Conservation (phyloP, 2,329 filamentous ascomycete genomes). For the Trichoderma endophyticum region DNA sequence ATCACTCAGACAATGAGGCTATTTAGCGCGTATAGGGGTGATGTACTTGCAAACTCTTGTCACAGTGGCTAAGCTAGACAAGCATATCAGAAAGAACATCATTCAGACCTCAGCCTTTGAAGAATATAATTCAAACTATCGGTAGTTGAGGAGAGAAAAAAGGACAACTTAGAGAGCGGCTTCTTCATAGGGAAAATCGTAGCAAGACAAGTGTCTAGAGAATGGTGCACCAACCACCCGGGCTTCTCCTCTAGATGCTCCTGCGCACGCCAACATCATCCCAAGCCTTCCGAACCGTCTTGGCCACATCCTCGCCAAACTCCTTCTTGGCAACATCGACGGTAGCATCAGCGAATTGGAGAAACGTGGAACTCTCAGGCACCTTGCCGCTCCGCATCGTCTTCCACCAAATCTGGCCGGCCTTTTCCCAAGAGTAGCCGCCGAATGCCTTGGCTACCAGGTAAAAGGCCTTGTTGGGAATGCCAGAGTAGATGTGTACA, state of each 20-base stretch:
- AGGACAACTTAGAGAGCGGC: background rate
- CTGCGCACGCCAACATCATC: conserved; percentile 43
- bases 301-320: conserved; percentile 41
- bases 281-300: conserved; percentile 47
- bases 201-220: background rate
- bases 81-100: background rate
- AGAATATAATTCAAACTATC: background rate
- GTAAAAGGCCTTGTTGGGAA: conserved; percentile 57
- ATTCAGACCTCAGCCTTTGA: background rate
- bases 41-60: background rate
- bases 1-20: background rate
- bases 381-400: conserved; percentile 44
- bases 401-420: conserved; percentile 53
- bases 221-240: conserved; percentile 13
- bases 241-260: conserved; percentile 21
- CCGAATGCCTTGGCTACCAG: conserved; percentile 46
- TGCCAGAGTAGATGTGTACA: conserved; percentile 55
- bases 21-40: background rate
- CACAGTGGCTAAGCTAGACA: background rate
- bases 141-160: too few species aligned
- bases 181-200: background rate
- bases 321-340: conserved; percentile 43
- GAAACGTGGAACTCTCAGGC: conserved; percentile 41
- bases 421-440: conserved; percentile 53
- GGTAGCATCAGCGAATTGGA: conserved; percentile 49